Evolutionary conservation across 2,329 filamentous ascomycete genomes (phyloP).

Genomic region (Colletotrichum filicis): DNA sequence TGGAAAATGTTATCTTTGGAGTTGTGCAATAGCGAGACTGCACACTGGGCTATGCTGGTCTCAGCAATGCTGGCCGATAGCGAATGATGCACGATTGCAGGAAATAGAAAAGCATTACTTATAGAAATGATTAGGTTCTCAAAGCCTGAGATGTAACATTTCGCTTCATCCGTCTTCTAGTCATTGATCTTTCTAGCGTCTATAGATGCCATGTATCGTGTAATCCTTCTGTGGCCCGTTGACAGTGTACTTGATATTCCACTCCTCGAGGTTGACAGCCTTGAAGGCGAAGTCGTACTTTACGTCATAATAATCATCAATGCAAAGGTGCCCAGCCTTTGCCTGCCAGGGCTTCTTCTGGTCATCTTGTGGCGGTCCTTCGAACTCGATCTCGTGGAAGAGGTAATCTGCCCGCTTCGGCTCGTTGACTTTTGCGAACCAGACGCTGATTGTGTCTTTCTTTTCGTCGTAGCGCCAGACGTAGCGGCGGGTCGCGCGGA

Average conservation of each 20-base stretch:
- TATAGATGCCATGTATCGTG: conserved; percentile 65
- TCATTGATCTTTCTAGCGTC: conserved; percentile 43
- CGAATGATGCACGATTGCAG: not conserved
- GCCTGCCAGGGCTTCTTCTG: conserved; percentile 66
- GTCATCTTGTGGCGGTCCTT: conserved; percentile 46
- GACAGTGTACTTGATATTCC: conserved; percentile 73
- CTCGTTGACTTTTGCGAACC: conserved; percentile 77
- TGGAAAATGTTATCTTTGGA: conserved; percentile 38
- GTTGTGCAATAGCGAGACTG: conserved; percentile 49
- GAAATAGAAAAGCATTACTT: not conserved
- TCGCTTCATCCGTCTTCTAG: not conserved
- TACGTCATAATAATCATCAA: conserved; percentile 78
- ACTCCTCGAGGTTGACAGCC: conserved; percentile 66
- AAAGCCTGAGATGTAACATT: too few species aligned
- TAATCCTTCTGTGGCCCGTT: conserved; percentile 82
- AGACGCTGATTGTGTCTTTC: conserved; percentile 72
- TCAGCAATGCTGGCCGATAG: too few species aligned
- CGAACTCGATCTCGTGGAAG: conserved; percentile 79
- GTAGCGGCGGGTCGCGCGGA: conserved; percentile 74
- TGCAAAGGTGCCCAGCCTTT: conserved; percentile 75
- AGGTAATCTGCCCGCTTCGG: conserved; percentile 73
- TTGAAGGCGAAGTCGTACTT: conserved; percentile 74
- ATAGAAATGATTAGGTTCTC: conserved; percentile 4
- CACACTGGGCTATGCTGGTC: conserved; percentile 48
- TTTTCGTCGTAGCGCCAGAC: conserved; percentile 76